Percentiles rank a stretch among this genome's conserved stretches.
These are phyloP conservation scores for Diversispora epigaea DNA, from an alignment of 192 early-diverging fungal species.

Conservation along the genomic window DNA sequence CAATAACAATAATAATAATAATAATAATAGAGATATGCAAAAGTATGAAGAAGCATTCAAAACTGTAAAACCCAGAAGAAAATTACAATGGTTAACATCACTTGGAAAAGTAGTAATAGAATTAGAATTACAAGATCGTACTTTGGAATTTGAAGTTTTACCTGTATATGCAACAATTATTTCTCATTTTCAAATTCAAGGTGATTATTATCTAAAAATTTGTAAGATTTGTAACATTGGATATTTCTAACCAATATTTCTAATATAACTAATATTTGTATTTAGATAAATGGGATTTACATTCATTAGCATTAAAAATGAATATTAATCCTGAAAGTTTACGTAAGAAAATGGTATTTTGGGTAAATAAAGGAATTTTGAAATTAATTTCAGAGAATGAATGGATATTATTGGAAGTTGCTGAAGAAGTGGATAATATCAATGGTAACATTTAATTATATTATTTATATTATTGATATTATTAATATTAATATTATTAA, in stretches of 20 bases:
- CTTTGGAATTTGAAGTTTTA: slow-evolving; percentile 46
- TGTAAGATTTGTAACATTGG: background rate
- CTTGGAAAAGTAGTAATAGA: slow-evolving; percentile 56
- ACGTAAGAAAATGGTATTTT: slow-evolving; percentile 13
- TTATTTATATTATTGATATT: too few relatives aligned
- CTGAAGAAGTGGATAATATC: background rate
- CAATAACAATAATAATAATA: too few relatives aligned
- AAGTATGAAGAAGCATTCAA: slow-evolving; percentile 51
- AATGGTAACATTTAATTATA: too few relatives aligned
- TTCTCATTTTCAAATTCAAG: slow-evolving; percentile 39
- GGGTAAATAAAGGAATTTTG: slow-evolving; percentile 27
- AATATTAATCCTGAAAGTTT: slow-evolving; percentile 9
- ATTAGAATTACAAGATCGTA: slow-evolving; percentile 54
- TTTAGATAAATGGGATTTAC: slow-evolving; percentile 19
- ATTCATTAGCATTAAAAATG: slow-evolving; percentile 17
- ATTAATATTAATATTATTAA: too few relatives aligned
- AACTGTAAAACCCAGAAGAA: slow-evolving; percentile 55
- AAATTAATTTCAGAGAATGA: background rate
- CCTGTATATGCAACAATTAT: slow-evolving; percentile 60
- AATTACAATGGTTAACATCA: slow-evolving; percentile 55
- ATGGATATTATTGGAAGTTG: slow-evolving; percentile 23
- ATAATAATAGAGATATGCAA: slow-evolving; percentile 42
- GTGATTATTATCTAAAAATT: slow-evolving; percentile 26
- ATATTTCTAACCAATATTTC: background rate
- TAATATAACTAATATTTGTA: background rate